Evolutionary conservation across 345 rosid species (phyloP).

Genomic region (Linum lewisii): DNA sequence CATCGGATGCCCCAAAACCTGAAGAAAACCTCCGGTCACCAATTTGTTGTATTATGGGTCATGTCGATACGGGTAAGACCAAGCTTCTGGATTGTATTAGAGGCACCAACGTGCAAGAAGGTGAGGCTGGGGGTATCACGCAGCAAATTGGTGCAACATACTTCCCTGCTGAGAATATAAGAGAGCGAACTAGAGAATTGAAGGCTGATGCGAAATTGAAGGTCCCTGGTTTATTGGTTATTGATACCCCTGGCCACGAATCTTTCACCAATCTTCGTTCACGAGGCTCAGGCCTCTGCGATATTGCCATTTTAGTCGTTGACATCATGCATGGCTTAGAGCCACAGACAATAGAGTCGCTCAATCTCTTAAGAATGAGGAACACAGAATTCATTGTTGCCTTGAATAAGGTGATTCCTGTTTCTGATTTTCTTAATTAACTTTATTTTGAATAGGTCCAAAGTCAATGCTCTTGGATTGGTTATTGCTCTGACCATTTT

Average conservation of each 20-base stretch:
- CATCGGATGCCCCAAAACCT: constrained; percentile 26
- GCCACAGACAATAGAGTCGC: constrained; percentile 93
- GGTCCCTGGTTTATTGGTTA: constrained; percentile 93
- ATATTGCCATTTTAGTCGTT: constrained; percentile 93
- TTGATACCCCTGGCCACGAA: constrained; percentile 99
- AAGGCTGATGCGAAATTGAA: constrained; percentile 84
- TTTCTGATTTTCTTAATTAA: neutral
- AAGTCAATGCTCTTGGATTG: neutral
- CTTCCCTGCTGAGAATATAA: constrained; percentile 86
- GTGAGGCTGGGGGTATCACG: constrained; percentile 98
- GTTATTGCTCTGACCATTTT: constrained; percentile 8
- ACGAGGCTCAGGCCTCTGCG: constrained; percentile 92
- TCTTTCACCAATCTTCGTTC: constrained; percentile 88
- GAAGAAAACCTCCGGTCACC: constrained; percentile 77
- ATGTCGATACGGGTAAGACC: constrained; percentile 97
- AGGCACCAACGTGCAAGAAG: constrained; percentile 98
- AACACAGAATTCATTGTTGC: constrained; percentile 88
- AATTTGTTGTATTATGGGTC: constrained; percentile 98
- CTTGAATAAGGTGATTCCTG: constrained; percentile 63
- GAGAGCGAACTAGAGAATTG: constrained; percentile 90
- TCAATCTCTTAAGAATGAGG: constrained; percentile 79
- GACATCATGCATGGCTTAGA: constrained; percentile 92
- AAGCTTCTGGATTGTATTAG: constrained; percentile 92
- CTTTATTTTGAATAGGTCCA: no score
- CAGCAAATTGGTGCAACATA: constrained; percentile 99